These are phyloP conservation scores for Buxus sempervirens DNA, from an alignment of 164 flowering plant genomes.

Conservation along the genomic window DNA sequence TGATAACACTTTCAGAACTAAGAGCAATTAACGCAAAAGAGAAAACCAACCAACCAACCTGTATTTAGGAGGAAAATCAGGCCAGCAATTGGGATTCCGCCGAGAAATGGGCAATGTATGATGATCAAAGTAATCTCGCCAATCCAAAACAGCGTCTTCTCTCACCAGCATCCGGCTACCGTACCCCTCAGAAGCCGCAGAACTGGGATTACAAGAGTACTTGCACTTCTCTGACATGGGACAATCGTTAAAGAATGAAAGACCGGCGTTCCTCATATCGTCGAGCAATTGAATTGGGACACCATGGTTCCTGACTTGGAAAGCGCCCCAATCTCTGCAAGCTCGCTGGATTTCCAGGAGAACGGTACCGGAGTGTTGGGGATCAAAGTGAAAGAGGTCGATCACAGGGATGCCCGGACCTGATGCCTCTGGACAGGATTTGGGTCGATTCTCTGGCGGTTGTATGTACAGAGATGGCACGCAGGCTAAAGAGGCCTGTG, in stretches of 20 bases:
- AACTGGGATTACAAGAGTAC: conserved; percentile 54
- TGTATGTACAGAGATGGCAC: conserved; percentile 72
- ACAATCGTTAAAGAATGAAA: conserved; percentile 49
- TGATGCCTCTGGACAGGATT: neutral
- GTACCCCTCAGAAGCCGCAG: conserved; percentile 77
- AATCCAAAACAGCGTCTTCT: conserved; percentile 62
- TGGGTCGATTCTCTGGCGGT: conserved; percentile 49
- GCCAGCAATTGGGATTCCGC: conserved; percentile 71
- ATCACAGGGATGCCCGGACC: conserved; percentile 39
- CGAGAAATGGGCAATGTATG: conserved; percentile 77
- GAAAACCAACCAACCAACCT: conserved; percentile 28
- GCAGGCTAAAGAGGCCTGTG: conserved; percentile 23
- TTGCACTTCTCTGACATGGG: conserved; percentile 43
- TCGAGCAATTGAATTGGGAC: conserved; percentile 41
- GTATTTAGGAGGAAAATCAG: conserved; percentile 49
- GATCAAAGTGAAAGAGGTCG: conserved; percentile 39
- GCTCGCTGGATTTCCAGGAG: conserved; percentile 31
- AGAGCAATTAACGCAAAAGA: neutral
- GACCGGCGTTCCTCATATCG: conserved; percentile 38
- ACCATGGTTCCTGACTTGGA: conserved; percentile 74
- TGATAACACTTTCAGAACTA: neutral
- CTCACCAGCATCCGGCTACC: conserved; percentile 75
- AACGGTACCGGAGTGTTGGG: conserved; percentile 19
- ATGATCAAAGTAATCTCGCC: conserved; percentile 96
- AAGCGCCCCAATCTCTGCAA: conserved; percentile 84